These are phyloP conservation scores for Arxiozyma telluris DNA, from an alignment of 1,139 yeast genomes.

Conservation along the genomic window DNA sequence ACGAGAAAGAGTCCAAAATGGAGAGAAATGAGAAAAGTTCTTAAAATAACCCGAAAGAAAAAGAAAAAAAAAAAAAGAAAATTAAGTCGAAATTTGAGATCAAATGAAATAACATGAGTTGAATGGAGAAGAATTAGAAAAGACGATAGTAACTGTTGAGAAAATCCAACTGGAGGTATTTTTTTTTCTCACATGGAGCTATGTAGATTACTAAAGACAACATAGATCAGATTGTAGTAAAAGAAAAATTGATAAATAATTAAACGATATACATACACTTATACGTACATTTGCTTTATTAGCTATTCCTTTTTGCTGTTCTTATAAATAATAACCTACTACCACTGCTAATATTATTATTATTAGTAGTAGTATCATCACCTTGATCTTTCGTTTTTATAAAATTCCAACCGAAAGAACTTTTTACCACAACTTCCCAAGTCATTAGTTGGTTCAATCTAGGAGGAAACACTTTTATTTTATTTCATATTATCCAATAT, in stretches of 20 bases:
- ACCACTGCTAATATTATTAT: neutral
- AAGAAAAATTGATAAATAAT: neutral
- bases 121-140: neutral
- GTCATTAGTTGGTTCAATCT: no score
- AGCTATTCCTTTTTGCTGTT: no score
- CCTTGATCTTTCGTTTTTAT: neutral
- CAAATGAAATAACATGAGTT: neutral
- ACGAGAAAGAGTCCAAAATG: neutral
- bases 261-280: neutral
- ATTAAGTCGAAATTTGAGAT: neutral
- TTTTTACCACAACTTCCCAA: no score
- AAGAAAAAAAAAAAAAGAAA: no score
- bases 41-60: no score
- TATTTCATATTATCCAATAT: no score
- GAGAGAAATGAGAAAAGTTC: no score
- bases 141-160: no score
- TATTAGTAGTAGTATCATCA: no score
- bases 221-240: neutral
- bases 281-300: neutral
- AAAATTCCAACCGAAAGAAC: no score
- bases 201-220: neutral
- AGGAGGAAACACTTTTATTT: no score
- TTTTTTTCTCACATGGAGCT: no score
- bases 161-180: neutral
- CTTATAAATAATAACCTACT: neutral